Evolutionary conservation across 2,329 filamentous ascomycete genomes (phyloP).

Genomic region (Fusarium subtropicale): DNA sequence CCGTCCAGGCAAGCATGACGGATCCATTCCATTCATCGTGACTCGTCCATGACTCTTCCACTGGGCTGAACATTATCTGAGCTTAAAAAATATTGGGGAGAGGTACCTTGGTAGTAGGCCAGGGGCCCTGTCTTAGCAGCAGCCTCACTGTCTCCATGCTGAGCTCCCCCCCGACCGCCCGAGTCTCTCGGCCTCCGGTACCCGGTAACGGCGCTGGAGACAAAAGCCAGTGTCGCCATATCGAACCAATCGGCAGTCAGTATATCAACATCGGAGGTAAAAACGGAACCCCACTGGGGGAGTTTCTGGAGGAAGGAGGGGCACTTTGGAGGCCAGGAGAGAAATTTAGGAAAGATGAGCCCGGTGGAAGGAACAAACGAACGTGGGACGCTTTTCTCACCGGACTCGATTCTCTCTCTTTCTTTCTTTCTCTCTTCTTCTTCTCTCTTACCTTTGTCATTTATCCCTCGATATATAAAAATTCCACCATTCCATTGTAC

Average conservation of each 20-base stretch:
- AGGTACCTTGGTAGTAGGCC: background rate
- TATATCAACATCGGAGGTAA: conserved; percentile 35
- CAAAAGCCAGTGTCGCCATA: conserved; percentile 5
- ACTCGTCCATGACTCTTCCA: conserved; percentile 22
- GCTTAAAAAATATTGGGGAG: conserved; percentile 10
- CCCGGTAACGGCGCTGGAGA: conserved; percentile 44
- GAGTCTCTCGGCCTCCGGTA: conserved; percentile 41
- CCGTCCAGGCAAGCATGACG: background rate
- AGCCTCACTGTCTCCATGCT: conserved; percentile 25
- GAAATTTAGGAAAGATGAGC: conserved; percentile 39
- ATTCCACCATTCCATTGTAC: conserved; percentile 1
- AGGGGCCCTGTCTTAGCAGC: conserved; percentile 8
- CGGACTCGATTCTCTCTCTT: conserved; percentile 14
- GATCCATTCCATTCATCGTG: background rate
- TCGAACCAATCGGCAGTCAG: conserved; percentile 35
- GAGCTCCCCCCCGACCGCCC: conserved; percentile 18
- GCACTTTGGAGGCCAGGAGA: conserved; percentile 24
- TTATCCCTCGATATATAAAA: conserved; percentile 26
- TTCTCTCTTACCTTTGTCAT: conserved; percentile 14
- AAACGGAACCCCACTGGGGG: conserved; percentile 41
- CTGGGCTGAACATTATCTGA: conserved; percentile 4
- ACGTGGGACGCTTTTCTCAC: conserved; percentile 29
- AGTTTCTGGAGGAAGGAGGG: conserved; percentile 32
- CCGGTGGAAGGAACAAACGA: conserved; percentile 15
- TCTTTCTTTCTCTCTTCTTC: conserved; percentile 1